These are phyloP conservation scores for Alternaria brassicicola DNA, from an alignment of 2,329 filamentous ascomycete species.

Conservation along the genomic window DNA sequence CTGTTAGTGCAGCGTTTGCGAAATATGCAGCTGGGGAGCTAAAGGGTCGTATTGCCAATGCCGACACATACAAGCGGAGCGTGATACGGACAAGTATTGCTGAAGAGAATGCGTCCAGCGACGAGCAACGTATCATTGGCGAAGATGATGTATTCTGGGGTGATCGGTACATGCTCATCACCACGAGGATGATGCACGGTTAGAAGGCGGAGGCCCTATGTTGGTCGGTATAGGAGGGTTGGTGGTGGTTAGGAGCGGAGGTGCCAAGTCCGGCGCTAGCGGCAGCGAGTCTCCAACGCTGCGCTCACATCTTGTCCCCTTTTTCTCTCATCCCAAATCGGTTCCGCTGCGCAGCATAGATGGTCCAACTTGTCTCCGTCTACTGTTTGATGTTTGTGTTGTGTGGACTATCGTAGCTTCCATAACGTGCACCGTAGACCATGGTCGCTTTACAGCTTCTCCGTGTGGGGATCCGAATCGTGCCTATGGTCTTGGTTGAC, in stretches of 20 bases:
- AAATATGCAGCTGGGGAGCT: not conserved
- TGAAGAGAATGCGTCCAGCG: not conserved
- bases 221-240: not conserved
- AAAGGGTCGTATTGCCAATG: not conserved
- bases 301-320: not conserved
- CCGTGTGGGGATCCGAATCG: conserved; percentile 14
- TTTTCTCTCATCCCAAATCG: not conserved
- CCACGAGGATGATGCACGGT: not conserved
- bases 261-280: not conserved
- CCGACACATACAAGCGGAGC: not conserved
- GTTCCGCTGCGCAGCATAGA: not conserved
- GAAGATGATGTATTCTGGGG: not conserved
- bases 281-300: not conserved
- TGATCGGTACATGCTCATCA: not conserved
- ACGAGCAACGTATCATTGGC: not conserved
- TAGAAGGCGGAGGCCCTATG: not conserved
- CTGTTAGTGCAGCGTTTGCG: not conserved
- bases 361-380: not conserved
- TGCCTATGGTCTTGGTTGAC: conserved; percentile 1
- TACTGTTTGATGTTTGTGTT: not conserved
- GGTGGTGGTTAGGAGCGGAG: not conserved
- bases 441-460: not conserved
- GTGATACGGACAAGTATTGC: not conserved
- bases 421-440: not conserved
- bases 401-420: not conserved